Conservation (phyloP, 306 rosid genomes). For the Prinsepia uniflora region DNA sequence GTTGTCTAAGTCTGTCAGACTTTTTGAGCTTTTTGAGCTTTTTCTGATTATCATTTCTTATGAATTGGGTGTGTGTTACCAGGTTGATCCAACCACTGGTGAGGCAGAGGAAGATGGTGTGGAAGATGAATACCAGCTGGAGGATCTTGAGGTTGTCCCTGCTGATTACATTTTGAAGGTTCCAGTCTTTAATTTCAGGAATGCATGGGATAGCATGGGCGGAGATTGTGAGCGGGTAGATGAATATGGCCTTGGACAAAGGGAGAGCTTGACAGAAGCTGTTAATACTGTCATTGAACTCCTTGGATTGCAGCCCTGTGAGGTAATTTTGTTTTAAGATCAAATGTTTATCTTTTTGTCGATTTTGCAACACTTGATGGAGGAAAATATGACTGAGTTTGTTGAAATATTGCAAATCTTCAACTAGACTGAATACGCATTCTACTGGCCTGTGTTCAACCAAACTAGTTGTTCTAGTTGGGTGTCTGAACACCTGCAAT, state of each 20-base stretch:
- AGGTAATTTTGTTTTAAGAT: constrained; percentile 46
- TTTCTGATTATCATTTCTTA: constrained; percentile 4
- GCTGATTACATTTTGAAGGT: constrained; percentile 92
- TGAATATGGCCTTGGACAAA: constrained; percentile 90
- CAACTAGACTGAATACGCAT: background rate
- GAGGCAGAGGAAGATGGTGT: constrained; percentile 96
- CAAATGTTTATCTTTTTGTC: constrained; percentile 1
- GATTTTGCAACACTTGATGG: background rate
- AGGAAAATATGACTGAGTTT: too few relatives aligned
- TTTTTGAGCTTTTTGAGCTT: background rate
- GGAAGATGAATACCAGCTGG: constrained; percentile 96
- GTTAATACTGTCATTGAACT: constrained; percentile 75
- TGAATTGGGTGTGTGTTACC: constrained; percentile 27
- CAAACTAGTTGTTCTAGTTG: too few relatives aligned
- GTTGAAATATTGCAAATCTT: background rate
- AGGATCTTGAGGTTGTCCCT: constrained; percentile 93
- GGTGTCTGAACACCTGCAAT: too few relatives aligned
- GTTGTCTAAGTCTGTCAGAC: background rate
- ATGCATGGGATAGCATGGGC: constrained; percentile 89
- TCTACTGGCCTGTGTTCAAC: too few relatives aligned
- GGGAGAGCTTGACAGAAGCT: constrained; percentile 89
- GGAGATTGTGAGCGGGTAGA: constrained; percentile 74
- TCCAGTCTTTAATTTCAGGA: constrained; percentile 81
- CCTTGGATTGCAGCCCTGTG: constrained; percentile 98
- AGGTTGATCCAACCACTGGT: constrained; percentile 88